These are phyloP conservation scores for Daldinia sp. DNA, from an alignment of 2,329 filamentous ascomycete species.

Conservation along the genomic window DNA sequence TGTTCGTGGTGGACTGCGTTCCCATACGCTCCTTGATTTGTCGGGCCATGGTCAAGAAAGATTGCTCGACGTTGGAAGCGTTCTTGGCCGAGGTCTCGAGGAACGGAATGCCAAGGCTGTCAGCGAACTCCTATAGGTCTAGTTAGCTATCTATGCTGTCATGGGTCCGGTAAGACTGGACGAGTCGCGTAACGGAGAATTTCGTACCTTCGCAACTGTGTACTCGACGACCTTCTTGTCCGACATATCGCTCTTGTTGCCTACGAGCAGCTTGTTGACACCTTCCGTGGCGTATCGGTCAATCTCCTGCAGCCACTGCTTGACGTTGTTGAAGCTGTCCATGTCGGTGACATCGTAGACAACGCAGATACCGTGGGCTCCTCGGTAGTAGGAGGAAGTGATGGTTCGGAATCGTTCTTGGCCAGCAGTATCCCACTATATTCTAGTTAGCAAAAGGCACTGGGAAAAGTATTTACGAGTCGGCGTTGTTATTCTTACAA, in stretches of 20 bases:
- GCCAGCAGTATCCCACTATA: constrained; percentile 97
- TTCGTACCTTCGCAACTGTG: constrained; percentile 93
- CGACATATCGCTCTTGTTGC: constrained; percentile 99
- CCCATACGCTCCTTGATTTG: constrained; percentile 99
- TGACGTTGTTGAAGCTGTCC: constrained; percentile 99
- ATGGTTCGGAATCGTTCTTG: constrained; percentile 99
- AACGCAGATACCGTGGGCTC: constrained; percentile 98
- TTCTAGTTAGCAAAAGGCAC: constrained; percentile 48
- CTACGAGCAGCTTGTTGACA: constrained; percentile 98
- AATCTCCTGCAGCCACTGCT: constrained; percentile 99
- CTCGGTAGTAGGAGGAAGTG: constrained; percentile 99
- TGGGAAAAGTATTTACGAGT: neutral
- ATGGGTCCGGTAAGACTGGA: constrained; percentile 15
- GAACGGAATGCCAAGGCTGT: constrained; percentile 98
- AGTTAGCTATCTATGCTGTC: constrained; percentile 37
- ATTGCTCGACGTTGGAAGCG: constrained; percentile 99
- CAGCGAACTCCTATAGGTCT: constrained; percentile 86
- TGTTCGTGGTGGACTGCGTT: constrained; percentile 93
- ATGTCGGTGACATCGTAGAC: constrained; percentile 99
- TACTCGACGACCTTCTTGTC: constrained; percentile 99
- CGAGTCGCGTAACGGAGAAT: constrained; percentile 18
- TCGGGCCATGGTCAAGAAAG: constrained; percentile 99
- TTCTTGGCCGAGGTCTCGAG: constrained; percentile 99
- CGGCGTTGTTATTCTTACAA: constrained; percentile 71
- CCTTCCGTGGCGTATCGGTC: constrained; percentile 99